Evolutionary conservation across 352 stramenopile species (phyloP).

Genomic region (Phytophthora cactorum): DNA sequence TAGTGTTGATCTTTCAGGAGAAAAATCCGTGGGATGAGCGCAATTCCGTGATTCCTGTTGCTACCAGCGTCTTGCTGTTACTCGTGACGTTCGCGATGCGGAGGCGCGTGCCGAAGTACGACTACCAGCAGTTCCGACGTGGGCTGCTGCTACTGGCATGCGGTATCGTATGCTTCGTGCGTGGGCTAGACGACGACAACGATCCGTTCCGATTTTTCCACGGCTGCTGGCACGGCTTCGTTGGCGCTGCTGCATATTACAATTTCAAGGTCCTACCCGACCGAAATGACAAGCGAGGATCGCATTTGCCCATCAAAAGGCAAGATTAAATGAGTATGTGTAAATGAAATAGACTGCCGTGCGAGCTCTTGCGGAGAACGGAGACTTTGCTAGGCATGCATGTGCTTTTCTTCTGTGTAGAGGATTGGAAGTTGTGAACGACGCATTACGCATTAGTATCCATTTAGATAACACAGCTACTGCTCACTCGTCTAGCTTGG

Average conservation of each 20-base stretch:
- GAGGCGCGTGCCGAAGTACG: slow-evolving; percentile 54
- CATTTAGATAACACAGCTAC: too few relatives aligned
- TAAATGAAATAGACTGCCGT: slow-evolving; percentile 17
- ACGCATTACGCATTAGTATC: too few relatives aligned
- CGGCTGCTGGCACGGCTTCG: slow-evolving; percentile 82
- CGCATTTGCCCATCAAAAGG: slow-evolving; percentile 49
- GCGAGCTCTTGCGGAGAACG: neutral
- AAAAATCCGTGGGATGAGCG: slow-evolving; percentile 81
- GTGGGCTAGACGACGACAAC: slow-evolving; percentile 71
- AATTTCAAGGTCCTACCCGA: slow-evolving; percentile 69
- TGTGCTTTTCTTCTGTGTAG: neutral
- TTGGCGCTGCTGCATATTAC: slow-evolving; percentile 72
- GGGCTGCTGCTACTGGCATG: slow-evolving; percentile 56
- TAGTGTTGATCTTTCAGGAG: slow-evolving; percentile 76
- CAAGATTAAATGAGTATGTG: slow-evolving; percentile 25
- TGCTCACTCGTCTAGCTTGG: neutral
- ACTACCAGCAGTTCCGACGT: slow-evolving; percentile 53
- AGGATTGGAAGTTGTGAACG: neutral
- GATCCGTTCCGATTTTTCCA: slow-evolving; percentile 86
- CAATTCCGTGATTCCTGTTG: slow-evolving; percentile 61
- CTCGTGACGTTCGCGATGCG: slow-evolving; percentile 50
- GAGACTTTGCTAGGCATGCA: neutral
- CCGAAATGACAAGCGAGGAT: slow-evolving; percentile 24
- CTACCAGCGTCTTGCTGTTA: slow-evolving; percentile 49
- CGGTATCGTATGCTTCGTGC: slow-evolving; percentile 64